Evolutionary conservation across 2,329 filamentous ascomycete genomes (phyloP).

Genomic region (Fusarium mangiferae): DNA sequence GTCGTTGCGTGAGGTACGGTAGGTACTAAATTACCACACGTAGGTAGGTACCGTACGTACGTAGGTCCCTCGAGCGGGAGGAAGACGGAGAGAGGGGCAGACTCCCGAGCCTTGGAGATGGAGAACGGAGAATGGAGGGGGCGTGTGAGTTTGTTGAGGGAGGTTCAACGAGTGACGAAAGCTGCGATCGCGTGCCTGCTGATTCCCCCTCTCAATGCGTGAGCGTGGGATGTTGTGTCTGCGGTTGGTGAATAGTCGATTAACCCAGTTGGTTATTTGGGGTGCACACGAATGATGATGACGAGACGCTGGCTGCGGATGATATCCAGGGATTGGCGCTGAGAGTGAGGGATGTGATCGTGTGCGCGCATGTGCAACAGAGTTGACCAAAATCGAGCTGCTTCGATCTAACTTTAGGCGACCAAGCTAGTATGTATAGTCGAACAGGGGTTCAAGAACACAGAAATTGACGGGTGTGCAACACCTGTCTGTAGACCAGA

Average conservation of each 20-base stretch:
- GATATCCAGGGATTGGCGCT: slow-evolving; percentile 21
- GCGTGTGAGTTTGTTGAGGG: slow-evolving; percentile 33
- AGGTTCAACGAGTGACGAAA: slow-evolving; percentile 27
- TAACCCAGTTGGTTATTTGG: slow-evolving; percentile 9
- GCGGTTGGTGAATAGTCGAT: slow-evolving; percentile 14
- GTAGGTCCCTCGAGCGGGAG: slow-evolving; percentile 23
- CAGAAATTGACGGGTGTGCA: slow-evolving; percentile 13
- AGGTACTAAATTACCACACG: not conserved
- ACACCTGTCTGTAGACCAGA: not conserved
- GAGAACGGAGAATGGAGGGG: slow-evolving; percentile 40
- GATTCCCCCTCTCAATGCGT: slow-evolving; percentile 23
- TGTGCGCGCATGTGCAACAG: slow-evolving; percentile 32
- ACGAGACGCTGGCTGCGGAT: slow-evolving; percentile 19
- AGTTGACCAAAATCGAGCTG: slow-evolving; percentile 24
- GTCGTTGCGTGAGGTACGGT: slow-evolving; percentile 38
- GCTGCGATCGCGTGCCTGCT: slow-evolving; percentile 43
- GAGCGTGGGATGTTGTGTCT: slow-evolving; percentile 39
- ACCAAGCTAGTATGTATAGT: slow-evolving; percentile 26
- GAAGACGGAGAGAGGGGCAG: slow-evolving; percentile 38
- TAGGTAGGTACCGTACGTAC: not conserved
- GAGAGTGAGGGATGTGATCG: slow-evolving; percentile 30
- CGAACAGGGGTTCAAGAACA: slow-evolving; percentile 27
- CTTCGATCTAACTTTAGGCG: slow-evolving; percentile 35
- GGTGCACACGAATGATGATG: slow-evolving; percentile 26
- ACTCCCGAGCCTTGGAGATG: slow-evolving; percentile 28